Base-by-base conservation (phyloP, 2,329 filamentous ascomycete genomes). In the Raffaelea ambrosiae region DNA sequence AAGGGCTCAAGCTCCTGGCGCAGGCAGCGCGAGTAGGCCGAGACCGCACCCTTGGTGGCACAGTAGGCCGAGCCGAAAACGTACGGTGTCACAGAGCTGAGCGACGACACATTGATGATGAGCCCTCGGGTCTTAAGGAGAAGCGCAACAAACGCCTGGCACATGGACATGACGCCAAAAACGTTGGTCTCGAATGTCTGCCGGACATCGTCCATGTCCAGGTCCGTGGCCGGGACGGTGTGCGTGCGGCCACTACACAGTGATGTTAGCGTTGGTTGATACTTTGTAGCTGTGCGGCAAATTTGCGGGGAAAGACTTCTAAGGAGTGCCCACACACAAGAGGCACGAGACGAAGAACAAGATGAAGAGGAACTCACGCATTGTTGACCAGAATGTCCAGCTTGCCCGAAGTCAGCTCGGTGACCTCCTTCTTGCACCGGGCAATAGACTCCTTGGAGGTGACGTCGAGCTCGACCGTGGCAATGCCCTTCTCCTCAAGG, bases 301-400 rank as follows among this genome's bases (percentile, higher is more conserved):
- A 29, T 29, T 29, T 29, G 7, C 26, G 7, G n/a, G n/a, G n/a
- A n/a, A n/a, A n/a, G n/a, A n/a, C n/a, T n/a, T n/a, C n/a, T n/a
- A 23, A 20, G 7, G 5, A n/a, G n/a, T n/a, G n/a, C 9, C 31
- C 9, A 33, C 31, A 9, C 9, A 9, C 31, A 33, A 33, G 31
- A 33, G 31, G 31, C 16, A 33, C 9, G 31, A 33, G 31, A 33
- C 9, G 31, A 29, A 19, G 16, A 3, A 18, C 26, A 20, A 26
- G 18, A 43, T 41, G 40, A 14, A 40, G 5, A 26, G 40, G 2
- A 3, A 57, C 68, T 51, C 53, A 78, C 73, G 77, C 76, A 51
- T 81, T 81, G 61, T 80, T 81, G 43, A 81, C 68, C 18, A 81
- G 72, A 41, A 80, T 70, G 53, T 81, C 76, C 5, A 81, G 69